Evolutionary conservation across 192 early-diverging fungal species (phyloP), one percentile per base, ranked within the genome.

Genomic region (Jimgerdemannia lactiflua): DNA sequence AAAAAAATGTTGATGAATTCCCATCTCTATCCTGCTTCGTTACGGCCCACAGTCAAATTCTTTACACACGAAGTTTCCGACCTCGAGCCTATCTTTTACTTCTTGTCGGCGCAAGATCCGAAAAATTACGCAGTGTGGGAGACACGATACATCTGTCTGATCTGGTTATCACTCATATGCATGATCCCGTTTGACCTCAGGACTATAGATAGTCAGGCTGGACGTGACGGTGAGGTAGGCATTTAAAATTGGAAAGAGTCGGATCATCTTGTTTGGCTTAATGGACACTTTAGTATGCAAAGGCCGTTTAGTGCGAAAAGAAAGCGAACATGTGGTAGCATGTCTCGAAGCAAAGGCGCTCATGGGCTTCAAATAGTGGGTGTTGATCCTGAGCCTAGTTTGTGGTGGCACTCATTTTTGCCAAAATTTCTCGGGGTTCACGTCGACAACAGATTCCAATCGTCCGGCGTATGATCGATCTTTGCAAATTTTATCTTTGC

Each of bases 141-240:
- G 39, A 87, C 88, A 2, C 89, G 95, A 14, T 99, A 95, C 74
- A 80, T 96, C 17, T 82, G 93, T 17, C 77, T 97, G 29, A 87
- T 99, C 11, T 98, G 97, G 96, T 83, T 99, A 14, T 97, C 97
- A 8, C 87, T 98, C n/a, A 86, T 98, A 78, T 90, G 89, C 68
- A 97, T 97, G 94, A 90, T 97, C 43, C 98, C 98, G 4, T 99
- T 99, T 81, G 96, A 99, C 77, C 84, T 99, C 11, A 89, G 86
- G 71, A 92, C 83, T 17, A 88, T 99, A 20, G 98, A 98, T 78
- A 95, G 94, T 73, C 86, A 88, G 2, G 73, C 80, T 3, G 65
- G 69, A 4, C 78, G 77, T 10, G 68, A 43, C 3, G 78, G 70
- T n/a, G 71, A 74, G 41, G 19, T 70, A 66, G 29, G 29, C 29